Evolutionary conservation across 2,329 filamentous ascomycete genomes (phyloP), one percentile per base, ranked within the genome.

Genomic region (Colletotrichum tabaci): DNA sequence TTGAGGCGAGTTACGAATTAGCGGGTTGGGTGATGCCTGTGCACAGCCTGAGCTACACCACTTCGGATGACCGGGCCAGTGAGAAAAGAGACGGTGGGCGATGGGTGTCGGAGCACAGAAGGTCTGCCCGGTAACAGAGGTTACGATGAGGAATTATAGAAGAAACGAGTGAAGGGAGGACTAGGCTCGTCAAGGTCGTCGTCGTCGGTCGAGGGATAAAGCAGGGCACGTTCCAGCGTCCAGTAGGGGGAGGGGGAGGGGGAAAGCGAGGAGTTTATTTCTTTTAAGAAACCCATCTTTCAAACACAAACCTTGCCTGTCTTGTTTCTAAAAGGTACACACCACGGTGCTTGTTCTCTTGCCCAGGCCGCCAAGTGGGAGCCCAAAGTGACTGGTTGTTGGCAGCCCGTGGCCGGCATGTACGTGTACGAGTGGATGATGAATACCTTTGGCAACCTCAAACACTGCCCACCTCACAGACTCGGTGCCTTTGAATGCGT

Each of bases 351-450:
- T 30, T 53, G 23, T 13, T 30, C 23, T 21, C n/a, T 38, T 64
- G 66, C 68, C 65, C 53, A 68, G 53, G 65, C 58, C 58, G 68
- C 69, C 69, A 69, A 64, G 65, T 42, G 57, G 60, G 65, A 68
- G 65, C 38, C 62, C 21, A 38, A 46, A 67, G 58, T 61, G 53
- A 50, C 44, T 47, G 30, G 65, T 63, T 46, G 58, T 63, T 69
- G 52, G 65, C 42, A 61, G 49, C 46, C 53, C 18, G 30, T 42
- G 47, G 15, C 53, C 21, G 7, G 42, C 42, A 7, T 13, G 38
- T 21, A 21, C 38, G 26, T 40, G 56, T 44, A 58, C 55, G 4
- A 53, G 15, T 42, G 21, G n/a, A 58, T 21, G 23, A 30, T 21
- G 23, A 30, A 10, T 30, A 35, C 13, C 44, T 50, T 30, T 13